Percentiles rank a stretch among this genome's conserved stretches.
Evolutionary conservation across 306 rosid genomes (phyloP).

Genomic region (Parietaria judaica): DNA sequence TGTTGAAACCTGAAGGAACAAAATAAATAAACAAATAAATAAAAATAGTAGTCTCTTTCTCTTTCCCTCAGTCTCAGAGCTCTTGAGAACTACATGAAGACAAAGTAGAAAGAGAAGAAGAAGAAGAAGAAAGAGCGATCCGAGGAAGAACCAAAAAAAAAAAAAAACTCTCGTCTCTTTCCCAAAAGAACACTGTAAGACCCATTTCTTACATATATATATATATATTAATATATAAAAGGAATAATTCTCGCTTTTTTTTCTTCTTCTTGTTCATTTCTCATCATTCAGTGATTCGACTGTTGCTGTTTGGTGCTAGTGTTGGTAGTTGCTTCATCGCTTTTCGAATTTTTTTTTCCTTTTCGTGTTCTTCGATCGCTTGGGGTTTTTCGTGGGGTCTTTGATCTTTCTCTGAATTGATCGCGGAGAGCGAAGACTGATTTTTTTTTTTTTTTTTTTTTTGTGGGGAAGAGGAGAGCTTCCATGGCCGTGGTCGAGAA

Average conservation of each 20-base stretch:
- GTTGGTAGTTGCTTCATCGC: slow-evolving; percentile 1
- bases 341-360: neutral
- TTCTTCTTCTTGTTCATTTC: neutral
- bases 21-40: too few relatives aligned
- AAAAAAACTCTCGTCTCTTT: neutral
- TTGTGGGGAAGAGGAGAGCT: neutral
- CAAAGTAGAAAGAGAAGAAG: neutral
- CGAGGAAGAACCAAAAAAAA: neutral
- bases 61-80: too few relatives aligned
- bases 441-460: neutral
- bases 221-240: neutral
- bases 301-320: neutral
- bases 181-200: neutral
- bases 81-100: neutral
- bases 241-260: neutral
- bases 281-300: neutral
- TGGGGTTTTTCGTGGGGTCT: neutral
- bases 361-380: slow-evolving; percentile 19
- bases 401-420: neutral
- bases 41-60: too few relatives aligned
- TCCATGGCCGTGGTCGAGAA: slow-evolving; percentile 34
- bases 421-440: neutral
- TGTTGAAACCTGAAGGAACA: too few relatives aligned
- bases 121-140: neutral
- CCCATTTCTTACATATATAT: neutral